Base-by-base conservation (phyloP, 2,329 filamentous ascomycete genomes). In the Exophiala oligosperma region DNA sequence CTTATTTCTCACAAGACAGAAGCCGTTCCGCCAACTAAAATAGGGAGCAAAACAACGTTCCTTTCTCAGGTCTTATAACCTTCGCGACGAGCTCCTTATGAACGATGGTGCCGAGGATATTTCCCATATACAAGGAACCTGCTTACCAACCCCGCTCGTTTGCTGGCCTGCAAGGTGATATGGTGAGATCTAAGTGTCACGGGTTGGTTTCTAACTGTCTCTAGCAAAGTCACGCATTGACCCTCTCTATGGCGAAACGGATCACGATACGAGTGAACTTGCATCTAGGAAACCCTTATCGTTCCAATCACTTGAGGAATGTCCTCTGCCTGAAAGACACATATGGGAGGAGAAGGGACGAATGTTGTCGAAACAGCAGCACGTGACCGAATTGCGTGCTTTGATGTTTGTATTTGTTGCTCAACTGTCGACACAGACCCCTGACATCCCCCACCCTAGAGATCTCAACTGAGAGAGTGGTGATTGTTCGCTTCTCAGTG, bases 301-400 rank as follows among this genome's bases (percentile, higher is more conserved):
- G 32, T 35, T 35, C 32, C 32, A 35, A 35, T 35, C 32, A 35
- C 32, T 35, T 11, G 7, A 35, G 32, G 17, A 46, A 46, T 17
- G 17, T 46, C 43, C 8, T 11, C 26, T 24, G 43, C 4, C 11
- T 8, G 4, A 23, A 26, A 12, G 3, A 26, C 3, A 47, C 17
- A 46, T 9, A 43, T 46, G 32, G 4, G 32, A 35, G 32, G 9
- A 35, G 4, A 28, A 11, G 6, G 32, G 32, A 35, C 32, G 32
- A 9, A 35, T 35, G 32, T 35, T 6, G 8, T 35, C 32, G 35
- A 17, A 46, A 40, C 35, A 11, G 17, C 58, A 35, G 6, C 61
- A 63, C 58, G 61, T 63, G 61, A 56, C 8, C 9, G 12, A n/a
- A 63, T 63, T 43, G 61, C 61, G 61, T 63, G 61, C 58, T 63